Evolutionary conservation across 768 basidiomycete genomes (phyloP), one percentile per base, ranked within the genome.

Genomic region (Leucosporidium creatinivorum): DNA sequence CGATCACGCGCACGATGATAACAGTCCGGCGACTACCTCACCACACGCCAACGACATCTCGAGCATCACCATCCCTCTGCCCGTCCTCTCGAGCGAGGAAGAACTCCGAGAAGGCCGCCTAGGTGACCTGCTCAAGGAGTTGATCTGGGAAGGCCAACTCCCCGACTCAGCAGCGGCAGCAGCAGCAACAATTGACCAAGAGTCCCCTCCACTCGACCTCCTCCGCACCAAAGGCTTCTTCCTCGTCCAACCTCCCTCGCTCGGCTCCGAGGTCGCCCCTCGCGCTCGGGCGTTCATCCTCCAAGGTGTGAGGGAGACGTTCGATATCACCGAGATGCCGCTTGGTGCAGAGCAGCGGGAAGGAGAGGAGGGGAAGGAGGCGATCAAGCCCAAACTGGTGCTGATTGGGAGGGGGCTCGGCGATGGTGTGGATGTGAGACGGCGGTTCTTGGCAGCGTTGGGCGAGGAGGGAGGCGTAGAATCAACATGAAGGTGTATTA

Each of bases 201-300:
- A 49, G 15, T 65, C 8, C 18, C 36, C 6, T 25, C 31, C 15
- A 49, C n/a, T 91, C 50, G 84, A 86, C 62, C 82, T 96, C 7
- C 79, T 99, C 25, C 85, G 96, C 21, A 90, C 91, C 74, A 98
- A 99, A 77, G 94, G 93, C 12, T 81, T 92, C 25, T 86, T 94
- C 1, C 26, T 47, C 65, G 9, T 31, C 18, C 70, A 77, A 74
- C 10, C 13, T 44, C 39, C 39, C 39, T 44, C 39, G 8, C 10
- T 44, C 39, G 39, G 15, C 8, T 6, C 10, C 15, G 10, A 44
- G 13, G 3, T 13, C 39, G 10, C 39, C 39, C 39, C 39, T 10
- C 39, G 8, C 77, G 23, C 79, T 81, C 15, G 61, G 81, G 84
- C 64, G 83, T 86, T 73, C 84, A 68, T 98, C 62, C 79, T 99